Evolutionary conservation across 805 yeast species (phyloP).

Genomic region (Wickerhamiella occidentalis): DNA sequence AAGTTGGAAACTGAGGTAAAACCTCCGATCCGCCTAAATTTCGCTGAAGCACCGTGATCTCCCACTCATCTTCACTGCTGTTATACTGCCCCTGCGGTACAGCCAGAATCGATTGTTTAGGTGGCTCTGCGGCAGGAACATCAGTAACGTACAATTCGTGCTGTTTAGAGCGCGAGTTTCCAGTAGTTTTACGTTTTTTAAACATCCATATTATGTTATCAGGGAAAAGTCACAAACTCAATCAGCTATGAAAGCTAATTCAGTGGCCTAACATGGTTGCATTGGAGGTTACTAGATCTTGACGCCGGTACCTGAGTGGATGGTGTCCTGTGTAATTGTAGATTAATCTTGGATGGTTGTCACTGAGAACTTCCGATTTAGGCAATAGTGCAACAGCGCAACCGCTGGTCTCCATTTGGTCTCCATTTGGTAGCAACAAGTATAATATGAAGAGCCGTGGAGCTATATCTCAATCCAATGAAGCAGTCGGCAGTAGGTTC

Average conservation of each 20-base stretch:
- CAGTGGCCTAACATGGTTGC: too few relatives aligned
- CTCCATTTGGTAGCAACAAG: neutral
- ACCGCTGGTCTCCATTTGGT: neutral
- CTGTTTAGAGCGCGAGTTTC: neutral
- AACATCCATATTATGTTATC: neutral
- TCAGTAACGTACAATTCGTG: constrained; percentile 2
- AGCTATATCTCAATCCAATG: neutral
- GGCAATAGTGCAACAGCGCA: neutral
- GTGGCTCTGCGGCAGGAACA: neutral
- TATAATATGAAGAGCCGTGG: neutral
- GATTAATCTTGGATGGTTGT: neutral
- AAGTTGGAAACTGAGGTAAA: neutral
- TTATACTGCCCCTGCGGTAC: neutral
- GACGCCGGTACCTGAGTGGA: too few relatives aligned
- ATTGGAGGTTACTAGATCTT: too few relatives aligned
- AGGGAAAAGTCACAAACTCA: too few relatives aligned
- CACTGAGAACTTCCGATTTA: neutral
- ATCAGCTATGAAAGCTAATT: too few relatives aligned
- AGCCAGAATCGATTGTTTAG: neutral
- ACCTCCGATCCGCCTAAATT: neutral
- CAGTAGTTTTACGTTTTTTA: constrained; percentile 7
- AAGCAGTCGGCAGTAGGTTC: constrained; percentile 3
- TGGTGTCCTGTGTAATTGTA: too few relatives aligned
- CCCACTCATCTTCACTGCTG: neutral
- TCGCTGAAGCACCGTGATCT: neutral